Evolutionary conservation across 805 yeast species (phyloP).

Genomic region (Pachysolen tannophilus): DNA sequence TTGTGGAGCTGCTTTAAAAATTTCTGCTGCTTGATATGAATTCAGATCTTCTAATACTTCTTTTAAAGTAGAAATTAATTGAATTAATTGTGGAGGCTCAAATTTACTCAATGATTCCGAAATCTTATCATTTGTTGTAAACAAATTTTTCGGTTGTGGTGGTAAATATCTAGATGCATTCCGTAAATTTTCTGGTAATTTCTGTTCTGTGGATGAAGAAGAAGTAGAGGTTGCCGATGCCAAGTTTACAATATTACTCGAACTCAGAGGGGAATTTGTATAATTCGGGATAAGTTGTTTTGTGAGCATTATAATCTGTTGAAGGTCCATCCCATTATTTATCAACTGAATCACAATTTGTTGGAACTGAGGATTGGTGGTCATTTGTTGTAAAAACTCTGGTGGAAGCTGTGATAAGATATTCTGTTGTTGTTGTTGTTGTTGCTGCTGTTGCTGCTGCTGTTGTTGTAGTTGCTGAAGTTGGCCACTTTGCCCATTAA

Average conservation of each 20-base stretch:
- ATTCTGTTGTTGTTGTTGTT: conserved; percentile 3
- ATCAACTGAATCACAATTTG: conserved; percentile 27
- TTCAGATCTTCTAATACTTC: conserved; percentile 43
- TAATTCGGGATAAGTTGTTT: neutral
- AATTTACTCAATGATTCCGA: conserved; percentile 54
- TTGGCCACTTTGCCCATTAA: neutral
- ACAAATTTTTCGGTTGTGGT: conserved; percentile 32
- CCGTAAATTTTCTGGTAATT: conserved; percentile 35
- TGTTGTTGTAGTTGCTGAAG: too few relatives aligned
- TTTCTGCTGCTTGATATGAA: conserved; percentile 41
- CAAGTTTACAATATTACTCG: neutral
- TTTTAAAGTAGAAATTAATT: conserved; percentile 59
- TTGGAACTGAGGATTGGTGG: conserved; percentile 24
- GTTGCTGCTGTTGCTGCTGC: conserved; percentile 6
- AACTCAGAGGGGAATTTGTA: neutral
- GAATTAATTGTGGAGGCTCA: conserved; percentile 66
- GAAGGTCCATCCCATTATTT: conserved; percentile 26
- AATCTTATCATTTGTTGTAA: conserved; percentile 47
- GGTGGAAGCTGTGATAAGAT: conserved; percentile 11
- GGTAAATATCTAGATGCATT: conserved; percentile 55
- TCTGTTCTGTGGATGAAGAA: too few relatives aligned
- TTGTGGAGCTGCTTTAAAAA: conserved; percentile 45
- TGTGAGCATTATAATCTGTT: conserved; percentile 21
- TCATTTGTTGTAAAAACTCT: conserved; percentile 15
- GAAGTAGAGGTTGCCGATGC: neutral